These are phyloP conservation scores for Ustilago tritici DNA, from an alignment of 1,284 basidiomycete species.

Conservation along the genomic window DNA sequence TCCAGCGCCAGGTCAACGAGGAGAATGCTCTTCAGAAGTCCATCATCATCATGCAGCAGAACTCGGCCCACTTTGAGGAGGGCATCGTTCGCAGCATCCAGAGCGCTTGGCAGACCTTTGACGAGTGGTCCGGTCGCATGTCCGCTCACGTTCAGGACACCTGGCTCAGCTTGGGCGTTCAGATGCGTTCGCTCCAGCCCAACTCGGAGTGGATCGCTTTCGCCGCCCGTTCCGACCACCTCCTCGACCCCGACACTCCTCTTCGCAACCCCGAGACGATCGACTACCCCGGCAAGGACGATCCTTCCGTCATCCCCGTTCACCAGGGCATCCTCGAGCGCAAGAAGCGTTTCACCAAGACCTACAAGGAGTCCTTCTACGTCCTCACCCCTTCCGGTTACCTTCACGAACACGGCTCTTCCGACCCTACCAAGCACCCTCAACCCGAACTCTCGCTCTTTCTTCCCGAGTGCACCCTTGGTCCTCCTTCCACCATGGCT, in stretches of 20 bases:
- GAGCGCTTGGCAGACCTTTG: conserved; percentile 95
- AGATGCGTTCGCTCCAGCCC: conserved; percentile 86
- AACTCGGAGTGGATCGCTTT: conserved; percentile 98
- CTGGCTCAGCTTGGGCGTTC: conserved; percentile 80
- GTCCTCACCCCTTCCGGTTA: conserved; percentile 95
- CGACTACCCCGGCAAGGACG: conserved; percentile 91
- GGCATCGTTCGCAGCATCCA: conserved; percentile 95
- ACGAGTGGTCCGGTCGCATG: conserved; percentile 92
- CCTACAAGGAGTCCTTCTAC: conserved; percentile 83
- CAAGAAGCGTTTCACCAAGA: conserved; percentile 95
- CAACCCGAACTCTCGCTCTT: conserved; percentile 87
- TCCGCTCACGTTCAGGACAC: conserved; percentile 82
- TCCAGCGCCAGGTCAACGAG: conserved; percentile 89
- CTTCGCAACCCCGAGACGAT: conserved; percentile 75
- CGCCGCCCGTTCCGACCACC: conserved; percentile 91
- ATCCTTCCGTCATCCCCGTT: conserved; percentile 86
- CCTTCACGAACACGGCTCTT: conserved; percentile 88
- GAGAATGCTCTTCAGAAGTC: conserved; percentile 98
- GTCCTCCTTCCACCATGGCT: conserved; percentile 82
- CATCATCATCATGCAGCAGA: conserved; percentile 98
- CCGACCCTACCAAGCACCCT: conserved; percentile 78
- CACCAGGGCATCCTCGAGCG: conserved; percentile 93
- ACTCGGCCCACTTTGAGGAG: conserved; percentile 96
- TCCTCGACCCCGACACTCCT: conserved; percentile 94
- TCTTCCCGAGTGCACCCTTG: conserved; percentile 94